Percentiles rank a stretch among this genome's conserved stretches.
Conservation (phyloP, 1,139 yeast species). For the Magnusiomyces paraingens region DNA sequence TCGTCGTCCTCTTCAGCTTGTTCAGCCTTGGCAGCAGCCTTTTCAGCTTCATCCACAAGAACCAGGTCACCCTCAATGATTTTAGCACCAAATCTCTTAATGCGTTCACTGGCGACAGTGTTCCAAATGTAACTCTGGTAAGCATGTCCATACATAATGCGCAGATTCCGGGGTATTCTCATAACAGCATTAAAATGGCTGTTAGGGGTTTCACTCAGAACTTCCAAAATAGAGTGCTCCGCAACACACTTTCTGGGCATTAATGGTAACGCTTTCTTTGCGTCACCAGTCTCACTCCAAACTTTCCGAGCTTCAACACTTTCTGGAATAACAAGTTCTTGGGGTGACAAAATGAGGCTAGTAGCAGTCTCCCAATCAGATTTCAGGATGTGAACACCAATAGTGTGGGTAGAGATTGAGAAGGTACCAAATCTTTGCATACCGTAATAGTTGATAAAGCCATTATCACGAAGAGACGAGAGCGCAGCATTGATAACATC, state of each 20-base stretch:
- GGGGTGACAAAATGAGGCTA: conserved; percentile 73
- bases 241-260: conserved; percentile 91
- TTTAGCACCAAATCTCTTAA: conserved; percentile 60
- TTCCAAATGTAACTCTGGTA: conserved; percentile 97
- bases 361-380: conserved; percentile 78
- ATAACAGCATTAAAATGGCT: conserved; percentile 72
- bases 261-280: conserved; percentile 52
- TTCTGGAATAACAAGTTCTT: conserved; percentile 74
- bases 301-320: conserved; percentile 73
- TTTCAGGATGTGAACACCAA: conserved; percentile 66
- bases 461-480: conserved; percentile 52
- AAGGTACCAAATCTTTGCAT: conserved; percentile 98
- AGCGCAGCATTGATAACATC: conserved; percentile 48
- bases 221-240: conserved; percentile 63
- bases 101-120: conserved; percentile 69
- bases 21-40: conserved; percentile 9
- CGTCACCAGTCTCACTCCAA: conserved; percentile 73
- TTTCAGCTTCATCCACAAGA: conserved; percentile 33
- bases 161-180: conserved; percentile 85
- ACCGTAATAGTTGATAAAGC: conserved; percentile 91
- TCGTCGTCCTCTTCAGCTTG: conserved; percentile 38
- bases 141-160: conserved; percentile 95
- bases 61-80: conserved; percentile 84
- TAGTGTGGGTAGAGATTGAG: conserved; percentile 79
- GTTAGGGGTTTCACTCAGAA: conserved; percentile 43